Base-by-base conservation (phyloP, 75 land plant species). In the Pinus albicaulis region DNA sequence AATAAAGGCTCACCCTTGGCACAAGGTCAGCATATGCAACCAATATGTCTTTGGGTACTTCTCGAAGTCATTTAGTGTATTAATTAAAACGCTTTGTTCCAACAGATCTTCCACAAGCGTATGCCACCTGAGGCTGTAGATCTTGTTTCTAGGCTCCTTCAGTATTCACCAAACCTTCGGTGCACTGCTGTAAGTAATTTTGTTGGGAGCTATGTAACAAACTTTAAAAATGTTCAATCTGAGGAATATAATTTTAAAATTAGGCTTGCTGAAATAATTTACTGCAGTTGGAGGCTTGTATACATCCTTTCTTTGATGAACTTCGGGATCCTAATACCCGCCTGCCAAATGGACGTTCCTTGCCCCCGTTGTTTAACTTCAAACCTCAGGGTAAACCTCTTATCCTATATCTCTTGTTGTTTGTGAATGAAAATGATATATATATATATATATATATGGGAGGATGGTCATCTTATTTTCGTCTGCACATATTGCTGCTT, bases 1-100 rank as follows among this genome's bases (percentile, higher is more conserved):
- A 73, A 89, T 91, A 80, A 91, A 91, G 83, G 93, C 93, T 44
- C 93, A 91, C 69, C 93, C 93, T 0, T 92, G 94, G 94, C 94
- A 92, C 83, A 92, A 92, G 77, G 94, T 92, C 28, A 74, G 81
- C 34, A 26, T 55, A 24, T 55, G 74, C 56, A 55, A 48, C 57
- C 34, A 5, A 72, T 16, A 17, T 19, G 6, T 20, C 10, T 53
- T 55, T 24, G 23, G 13, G 16, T 72, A 24, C 24, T 72, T 25
- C n/a, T 53, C 44, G n/a, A 20, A 25, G 53, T 53, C n/a, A 55
- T 26, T 24, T 34, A 52, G 56, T 44, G 44, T 52, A 23, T 14
- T 72, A 15, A 72, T 59, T 12, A 20, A 20, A 3, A 5, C 15
- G n/a, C 24, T 22, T n/a, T 75, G 10, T 75, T 60, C 16, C 20